Conservation (phyloP, 2,329 filamentous ascomycete genomes). For the Ophiostoma australiae region DNA sequence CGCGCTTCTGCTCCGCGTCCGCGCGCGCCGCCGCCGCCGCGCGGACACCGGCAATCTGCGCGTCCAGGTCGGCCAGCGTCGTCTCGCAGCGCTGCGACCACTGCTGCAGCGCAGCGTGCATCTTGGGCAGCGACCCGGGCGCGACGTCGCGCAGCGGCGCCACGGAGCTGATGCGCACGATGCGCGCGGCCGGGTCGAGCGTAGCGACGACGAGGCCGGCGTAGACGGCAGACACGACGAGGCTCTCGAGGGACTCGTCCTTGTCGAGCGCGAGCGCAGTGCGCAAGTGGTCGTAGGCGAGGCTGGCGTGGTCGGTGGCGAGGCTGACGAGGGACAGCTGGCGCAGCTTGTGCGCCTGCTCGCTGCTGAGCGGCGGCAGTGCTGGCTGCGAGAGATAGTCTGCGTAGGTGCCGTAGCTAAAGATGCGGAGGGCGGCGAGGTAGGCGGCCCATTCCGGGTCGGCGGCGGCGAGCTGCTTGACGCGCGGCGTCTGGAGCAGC, state of each 20-base stretch:
- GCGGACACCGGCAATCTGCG: constrained; percentile 65
- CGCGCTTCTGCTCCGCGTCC: constrained; percentile 45
- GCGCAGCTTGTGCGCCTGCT: constrained; percentile 78
- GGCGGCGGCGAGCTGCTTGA: constrained; percentile 61
- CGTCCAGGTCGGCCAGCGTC: constrained; percentile 70
- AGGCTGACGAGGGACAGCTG: constrained; percentile 85
- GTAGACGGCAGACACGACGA: constrained; percentile 85
- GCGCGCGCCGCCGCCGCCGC: constrained; percentile 51
- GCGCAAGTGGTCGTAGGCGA: constrained; percentile 70
- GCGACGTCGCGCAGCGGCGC: constrained; percentile 81
- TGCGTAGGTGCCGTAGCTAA: constrained; percentile 85
- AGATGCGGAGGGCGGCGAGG: constrained; percentile 74
- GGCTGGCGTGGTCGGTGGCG: constrained; percentile 59
- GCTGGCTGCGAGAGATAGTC: constrained; percentile 50
- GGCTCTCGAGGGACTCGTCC: constrained; percentile 71
- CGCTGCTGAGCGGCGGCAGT: constrained; percentile 66
- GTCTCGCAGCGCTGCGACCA: constrained; percentile 77
- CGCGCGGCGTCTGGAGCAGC: constrained; percentile 74
- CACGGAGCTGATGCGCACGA: constrained; percentile 73
- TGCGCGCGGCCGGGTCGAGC: constrained; percentile 70
- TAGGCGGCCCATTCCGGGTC: constrained; percentile 57
- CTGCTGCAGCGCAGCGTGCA: constrained; percentile 62
- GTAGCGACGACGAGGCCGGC: constrained; percentile 74
- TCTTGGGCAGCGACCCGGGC: constrained; percentile 63
- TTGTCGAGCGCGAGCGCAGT: constrained; percentile 61